phyloP scores from a whole-genome alignment of 2,329 filamentous ascomycete genomes.

The Microdochium trichocladiopsis region DNA sequence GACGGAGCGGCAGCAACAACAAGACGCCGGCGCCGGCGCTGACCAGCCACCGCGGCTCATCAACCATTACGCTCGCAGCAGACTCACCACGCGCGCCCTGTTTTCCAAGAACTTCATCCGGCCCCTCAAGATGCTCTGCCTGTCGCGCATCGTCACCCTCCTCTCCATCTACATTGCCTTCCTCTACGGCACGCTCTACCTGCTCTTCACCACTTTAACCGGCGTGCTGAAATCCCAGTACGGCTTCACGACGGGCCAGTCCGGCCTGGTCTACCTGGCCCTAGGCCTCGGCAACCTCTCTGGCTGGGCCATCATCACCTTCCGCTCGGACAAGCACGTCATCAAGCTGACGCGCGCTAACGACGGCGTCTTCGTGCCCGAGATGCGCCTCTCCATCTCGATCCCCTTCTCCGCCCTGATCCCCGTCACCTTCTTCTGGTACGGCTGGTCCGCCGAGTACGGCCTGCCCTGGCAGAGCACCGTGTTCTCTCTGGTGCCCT shows the following conservation, averaged over 20 bases:
- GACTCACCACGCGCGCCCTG: slow-evolving; percentile 16
- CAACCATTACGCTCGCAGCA: slow-evolving; percentile 25
- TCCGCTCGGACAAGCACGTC: slow-evolving; percentile 35
- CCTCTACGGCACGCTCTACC: slow-evolving; percentile 43
- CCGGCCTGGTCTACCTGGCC: slow-evolving; percentile 41
- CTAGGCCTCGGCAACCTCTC: slow-evolving; percentile 33
- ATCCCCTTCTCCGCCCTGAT: slow-evolving; percentile 14
- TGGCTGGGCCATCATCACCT: slow-evolving; percentile 32
- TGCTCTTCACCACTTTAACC: slow-evolving; percentile 48
- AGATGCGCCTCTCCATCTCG: slow-evolving; percentile 19
- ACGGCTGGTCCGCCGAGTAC: slow-evolving; percentile 20
- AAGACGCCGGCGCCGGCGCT: slow-evolving; percentile 21
- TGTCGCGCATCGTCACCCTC: slow-evolving; percentile 37
- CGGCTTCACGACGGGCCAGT: slow-evolving; percentile 35
- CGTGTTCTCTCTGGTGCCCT: slow-evolving; percentile 18
- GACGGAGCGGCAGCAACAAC: slow-evolving; percentile 32
- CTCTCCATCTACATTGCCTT: slow-evolving; percentile 44
- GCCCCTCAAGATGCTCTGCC: slow-evolving; percentile 42
- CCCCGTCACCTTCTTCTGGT: slow-evolving; percentile 23
- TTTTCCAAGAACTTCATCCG: slow-evolving; percentile 37
- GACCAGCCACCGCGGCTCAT: slow-evolving; percentile 26
- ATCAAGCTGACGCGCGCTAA: slow-evolving; percentile 37
- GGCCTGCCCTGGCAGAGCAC: slow-evolving; percentile 20
- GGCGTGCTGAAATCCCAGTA: slow-evolving; percentile 39
- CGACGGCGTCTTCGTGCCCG: slow-evolving; percentile 17